Percentiles rank a stretch among this genome's conserved stretches.
Conservation (phyloP, 768 basidiomycete genomes). For the Psilocybe sp. region DNA sequence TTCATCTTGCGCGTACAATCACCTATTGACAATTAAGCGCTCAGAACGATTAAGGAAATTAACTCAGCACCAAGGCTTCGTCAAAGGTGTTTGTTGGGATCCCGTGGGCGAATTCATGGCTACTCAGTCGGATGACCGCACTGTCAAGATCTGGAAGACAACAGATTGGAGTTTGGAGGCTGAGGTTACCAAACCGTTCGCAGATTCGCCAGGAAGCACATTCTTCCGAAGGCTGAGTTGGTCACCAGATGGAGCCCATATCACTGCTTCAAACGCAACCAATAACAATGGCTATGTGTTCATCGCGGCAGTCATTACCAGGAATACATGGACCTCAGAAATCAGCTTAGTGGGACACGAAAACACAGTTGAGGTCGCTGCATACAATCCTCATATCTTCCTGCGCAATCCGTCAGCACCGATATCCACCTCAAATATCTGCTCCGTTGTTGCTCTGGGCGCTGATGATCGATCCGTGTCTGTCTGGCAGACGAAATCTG, state of each 20-base stretch:
- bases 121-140: conserved; percentile 95
- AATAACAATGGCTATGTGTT: conserved; percentile 96
- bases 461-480: conserved; percentile 93
- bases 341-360: conserved; percentile 96
- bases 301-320: conserved; percentile 92
- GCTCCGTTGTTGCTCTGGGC: conserved; percentile 89
- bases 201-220: conserved; percentile 90
- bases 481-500: conserved; percentile 93
- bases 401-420: conserved; percentile 67
- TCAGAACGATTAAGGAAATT: conserved; percentile 82
- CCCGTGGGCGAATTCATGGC: conserved; percentile 97
- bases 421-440: conserved; percentile 79
- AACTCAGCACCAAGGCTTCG: conserved; percentile 90
- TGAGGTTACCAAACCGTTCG: conserved; percentile 87
- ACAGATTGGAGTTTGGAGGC: conserved; percentile 87
- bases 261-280: conserved; percentile 95
- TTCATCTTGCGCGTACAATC: background rate
- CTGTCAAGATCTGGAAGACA: conserved; percentile 96
- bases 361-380: conserved; percentile 94
- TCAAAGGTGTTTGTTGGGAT: conserved; percentile 99
- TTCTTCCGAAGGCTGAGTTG: conserved; percentile 94
- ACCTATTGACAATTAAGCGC: background rate
- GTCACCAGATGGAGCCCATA: conserved; percentile 99
- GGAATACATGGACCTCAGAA: conserved; percentile 86
- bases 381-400: conserved; percentile 95